Evolutionary conservation across 805 yeast genomes (phyloP), one percentile per base, ranked within the genome.

Genomic region (Yarrowia deformans): DNA sequence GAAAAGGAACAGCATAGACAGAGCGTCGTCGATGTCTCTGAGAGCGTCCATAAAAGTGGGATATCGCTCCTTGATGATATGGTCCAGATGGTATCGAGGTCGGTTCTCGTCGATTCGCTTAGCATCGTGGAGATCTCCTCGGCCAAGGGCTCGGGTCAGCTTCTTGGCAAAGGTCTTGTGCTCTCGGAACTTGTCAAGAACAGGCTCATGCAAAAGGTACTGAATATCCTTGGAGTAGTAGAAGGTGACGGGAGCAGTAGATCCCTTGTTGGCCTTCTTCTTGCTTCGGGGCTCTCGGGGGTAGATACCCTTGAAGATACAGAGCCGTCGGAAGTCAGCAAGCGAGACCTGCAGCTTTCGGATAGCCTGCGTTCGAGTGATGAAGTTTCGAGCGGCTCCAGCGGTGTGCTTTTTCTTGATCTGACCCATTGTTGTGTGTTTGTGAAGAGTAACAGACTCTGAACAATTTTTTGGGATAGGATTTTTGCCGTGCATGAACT

Each of bases 271-370:
- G 70, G 98, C 97, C 84, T 92, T 93, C 87, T 90, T 92, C 82
- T 93, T 95, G 80, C 91, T 92, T 75, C 93, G 84, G 58, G 98
- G 98, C 77, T 93, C 98, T 78, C 99, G 87, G 68, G 99, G 99
- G 78, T 92, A 95, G 72, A 95, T 93, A 67, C 99, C 99, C 80
- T 95, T 95, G 85, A 95, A 92, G 78, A 95, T 95, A 84, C 99
- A 95, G 77, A 95, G 84, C 76, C 99, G 88, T 81, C 83, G 78
- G 86, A 95, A 95, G 81, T 95, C 99, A 13, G 98, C 98, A 63
- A 95, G 84, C 2, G 98, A 90, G 37, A 95, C 90, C 80, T 95
- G 99, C 71, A 95, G 83, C 78, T 89, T 92, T 80, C 89, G 88
- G 63, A 95, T 89, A 6, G 99, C 99, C 79, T 92, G 97, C 0